phyloP scores from a whole-genome alignment of 2,329 filamentous ascomycete species.

The Tolypocladium tundrense region DNA sequence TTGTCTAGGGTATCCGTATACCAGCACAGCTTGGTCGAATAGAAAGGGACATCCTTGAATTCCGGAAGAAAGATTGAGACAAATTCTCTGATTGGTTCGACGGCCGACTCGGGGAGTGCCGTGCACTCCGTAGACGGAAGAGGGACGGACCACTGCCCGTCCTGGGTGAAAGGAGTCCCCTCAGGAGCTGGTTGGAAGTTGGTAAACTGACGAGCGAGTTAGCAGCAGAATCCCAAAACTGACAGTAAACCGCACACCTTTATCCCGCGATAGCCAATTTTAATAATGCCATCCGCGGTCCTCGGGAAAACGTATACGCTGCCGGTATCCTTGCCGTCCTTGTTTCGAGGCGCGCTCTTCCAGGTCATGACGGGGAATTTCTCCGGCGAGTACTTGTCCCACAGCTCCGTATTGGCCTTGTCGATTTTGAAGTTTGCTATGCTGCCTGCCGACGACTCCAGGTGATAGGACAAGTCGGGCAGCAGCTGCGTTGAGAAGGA shows the following conservation, averaged over 20 bases:
- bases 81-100: slow-evolving; percentile 11
- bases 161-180: slow-evolving; percentile 15
- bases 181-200: slow-evolving; percentile 19
- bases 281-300: slow-evolving; percentile 14
- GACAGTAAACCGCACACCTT: slow-evolving; percentile 10
- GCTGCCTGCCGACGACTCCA: slow-evolving; percentile 19
- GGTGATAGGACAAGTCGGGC: slow-evolving; percentile 15
- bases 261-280: slow-evolving; percentile 18
- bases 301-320: slow-evolving; percentile 18
- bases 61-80: slow-evolving; percentile 16
- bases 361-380: slow-evolving; percentile 20
- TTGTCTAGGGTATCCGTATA: slow-evolving; percentile 25
- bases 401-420: slow-evolving; percentile 9
- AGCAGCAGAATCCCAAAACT: background rate
- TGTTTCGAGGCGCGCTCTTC: slow-evolving; percentile 16
- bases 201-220: slow-evolving; percentile 13
- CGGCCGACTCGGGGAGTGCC: slow-evolving; percentile 6
- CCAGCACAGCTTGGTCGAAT: slow-evolving; percentile 20
- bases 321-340: slow-evolving; percentile 16
- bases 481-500: slow-evolving; percentile 20
- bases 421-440: slow-evolving; percentile 18
- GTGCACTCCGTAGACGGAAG: slow-evolving; percentile 12
- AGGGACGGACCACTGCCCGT: slow-evolving; percentile 20
- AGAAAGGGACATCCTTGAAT: slow-evolving; percentile 12
- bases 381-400: slow-evolving; percentile 22